Conservation (phyloP, 768 basidiomycete species). For the Pleurotus platypus region DNA sequence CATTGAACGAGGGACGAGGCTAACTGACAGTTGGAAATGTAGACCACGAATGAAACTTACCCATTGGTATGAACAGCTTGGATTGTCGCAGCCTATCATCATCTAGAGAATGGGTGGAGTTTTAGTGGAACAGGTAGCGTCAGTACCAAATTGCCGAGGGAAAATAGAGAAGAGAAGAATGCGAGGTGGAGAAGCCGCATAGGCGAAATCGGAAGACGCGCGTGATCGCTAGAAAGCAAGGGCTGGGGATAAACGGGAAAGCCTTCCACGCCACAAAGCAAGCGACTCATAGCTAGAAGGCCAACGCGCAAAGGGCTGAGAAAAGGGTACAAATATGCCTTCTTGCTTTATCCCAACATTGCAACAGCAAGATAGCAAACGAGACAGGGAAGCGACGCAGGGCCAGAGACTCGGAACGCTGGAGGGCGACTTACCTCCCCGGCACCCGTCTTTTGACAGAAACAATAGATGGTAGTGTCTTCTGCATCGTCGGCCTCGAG, state of each 20-base stretch:
- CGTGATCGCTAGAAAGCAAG: not conserved
- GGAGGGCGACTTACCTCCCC: constrained; percentile 31
- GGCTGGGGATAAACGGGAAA: not conserved
- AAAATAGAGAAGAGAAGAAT: constrained; percentile 1
- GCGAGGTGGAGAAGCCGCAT: not conserved
- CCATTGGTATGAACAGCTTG: constrained; percentile 51
- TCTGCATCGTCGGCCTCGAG: constrained; percentile 24
- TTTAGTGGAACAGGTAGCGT: not conserved
- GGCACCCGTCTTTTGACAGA: constrained; percentile 36
- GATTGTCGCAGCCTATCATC: constrained; percentile 57
- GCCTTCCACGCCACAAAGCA: not conserved
- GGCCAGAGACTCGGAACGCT: not conserved
- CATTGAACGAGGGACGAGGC: no score
- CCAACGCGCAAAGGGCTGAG: not conserved
- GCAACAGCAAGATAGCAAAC: not conserved
- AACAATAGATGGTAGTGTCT: constrained; percentile 35
- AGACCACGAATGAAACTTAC: constrained; percentile 22
- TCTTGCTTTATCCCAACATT: not conserved
- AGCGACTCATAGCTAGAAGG: not conserved
- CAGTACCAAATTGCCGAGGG: not conserved
- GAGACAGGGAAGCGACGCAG: not conserved
- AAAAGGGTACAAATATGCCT: not conserved
- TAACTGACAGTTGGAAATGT: no score
- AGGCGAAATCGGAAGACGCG: not conserved
- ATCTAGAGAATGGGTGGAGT: not conserved